Conservation (phyloP, 2,329 filamentous ascomycete species). For the Elsinoe batatas region DNA sequence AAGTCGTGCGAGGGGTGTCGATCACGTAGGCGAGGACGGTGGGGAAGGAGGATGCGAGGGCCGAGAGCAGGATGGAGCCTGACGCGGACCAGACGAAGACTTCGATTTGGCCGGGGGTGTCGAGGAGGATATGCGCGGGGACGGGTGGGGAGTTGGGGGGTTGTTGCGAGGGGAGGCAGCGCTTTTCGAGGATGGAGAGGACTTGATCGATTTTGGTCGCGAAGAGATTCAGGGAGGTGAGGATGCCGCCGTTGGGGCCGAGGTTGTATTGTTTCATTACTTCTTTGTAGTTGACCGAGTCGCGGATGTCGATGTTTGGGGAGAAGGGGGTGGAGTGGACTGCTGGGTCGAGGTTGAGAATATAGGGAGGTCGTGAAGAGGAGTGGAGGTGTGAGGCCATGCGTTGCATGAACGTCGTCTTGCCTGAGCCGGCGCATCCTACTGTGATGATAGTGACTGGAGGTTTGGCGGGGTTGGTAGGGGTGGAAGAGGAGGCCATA, state of each 20-base stretch:
- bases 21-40: constrained; percentile 97
- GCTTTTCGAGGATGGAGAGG: constrained; percentile 78
- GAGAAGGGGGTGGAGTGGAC: constrained; percentile 91
- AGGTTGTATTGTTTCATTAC: constrained; percentile 99
- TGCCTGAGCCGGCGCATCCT: constrained; percentile 96
- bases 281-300: constrained; percentile 98
- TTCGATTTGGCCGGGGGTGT: constrained; percentile 96
- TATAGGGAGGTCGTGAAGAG: constrained; percentile 63
- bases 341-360: constrained; percentile 93
- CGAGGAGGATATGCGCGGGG: constrained; percentile 71
- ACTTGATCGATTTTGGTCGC: constrained; percentile 98
- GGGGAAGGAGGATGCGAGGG: constrained; percentile 84
- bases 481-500: constrained; percentile 1
- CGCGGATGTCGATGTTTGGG: constrained; percentile 95
- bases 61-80: constrained; percentile 86
- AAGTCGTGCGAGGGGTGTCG: constrained; percentile 81
- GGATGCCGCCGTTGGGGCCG: constrained; percentile 90
- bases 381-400: constrained; percentile 88
- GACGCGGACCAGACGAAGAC: constrained; percentile 98
- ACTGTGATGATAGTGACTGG: constrained; percentile 30
- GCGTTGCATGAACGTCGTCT: constrained; percentile 99
- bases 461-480: neutral
- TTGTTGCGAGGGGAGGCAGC: constrained; percentile 33
- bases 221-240: constrained; percentile 92
- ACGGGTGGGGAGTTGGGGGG: constrained; percentile 39